These are phyloP conservation scores for Tolypocladium amazonense DNA, from an alignment of 2,329 filamentous ascomycete genomes.

Conservation along the genomic window DNA sequence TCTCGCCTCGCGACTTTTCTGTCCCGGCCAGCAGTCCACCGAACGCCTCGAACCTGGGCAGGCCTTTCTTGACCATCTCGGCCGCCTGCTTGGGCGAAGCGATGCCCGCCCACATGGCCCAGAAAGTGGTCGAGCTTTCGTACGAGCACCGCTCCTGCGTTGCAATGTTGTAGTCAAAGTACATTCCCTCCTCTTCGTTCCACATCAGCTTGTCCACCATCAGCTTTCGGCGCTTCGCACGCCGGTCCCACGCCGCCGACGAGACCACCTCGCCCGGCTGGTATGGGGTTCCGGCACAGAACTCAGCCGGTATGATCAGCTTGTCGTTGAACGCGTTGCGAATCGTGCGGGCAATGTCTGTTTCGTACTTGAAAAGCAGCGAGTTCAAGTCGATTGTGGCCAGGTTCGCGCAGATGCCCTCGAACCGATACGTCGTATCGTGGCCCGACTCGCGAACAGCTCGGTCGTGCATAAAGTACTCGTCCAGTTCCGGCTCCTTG, in stretches of 20 bases:
- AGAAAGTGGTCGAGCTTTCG: constrained; percentile 89
- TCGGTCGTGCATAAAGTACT: constrained; percentile 93
- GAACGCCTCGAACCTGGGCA: constrained; percentile 79
- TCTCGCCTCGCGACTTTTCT: constrained; percentile 70
- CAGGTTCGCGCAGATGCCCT: constrained; percentile 76
- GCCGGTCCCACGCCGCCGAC: constrained; percentile 82
- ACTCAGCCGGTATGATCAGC: constrained; percentile 73
- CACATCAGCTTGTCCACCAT: constrained; percentile 89
- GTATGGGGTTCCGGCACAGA: constrained; percentile 55
- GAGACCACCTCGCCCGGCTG: constrained; percentile 62
- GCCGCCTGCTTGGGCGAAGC: constrained; percentile 80
- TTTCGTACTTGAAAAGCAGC: constrained; percentile 92
- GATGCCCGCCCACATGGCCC: constrained; percentile 93
- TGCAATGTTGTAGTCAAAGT: constrained; percentile 90
- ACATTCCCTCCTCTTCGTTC: constrained; percentile 89
- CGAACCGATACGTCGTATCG: constrained; percentile 89
- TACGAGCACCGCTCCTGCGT: constrained; percentile 73
- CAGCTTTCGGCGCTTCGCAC: constrained; percentile 72
- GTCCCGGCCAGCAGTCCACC: constrained; percentile 87
- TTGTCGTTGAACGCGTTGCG: constrained; percentile 75
- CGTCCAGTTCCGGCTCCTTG: constrained; percentile 77
- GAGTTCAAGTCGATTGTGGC: constrained; percentile 94
- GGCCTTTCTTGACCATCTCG: constrained; percentile 64
- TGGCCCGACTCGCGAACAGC: constrained; percentile 94
- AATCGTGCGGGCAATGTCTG: constrained; percentile 81